A percentile compares a stretch with the other conserved stretches of the same genome.
Conservation (phyloP, 1,139 yeast genomes). For the Pichia sp. region DNA sequence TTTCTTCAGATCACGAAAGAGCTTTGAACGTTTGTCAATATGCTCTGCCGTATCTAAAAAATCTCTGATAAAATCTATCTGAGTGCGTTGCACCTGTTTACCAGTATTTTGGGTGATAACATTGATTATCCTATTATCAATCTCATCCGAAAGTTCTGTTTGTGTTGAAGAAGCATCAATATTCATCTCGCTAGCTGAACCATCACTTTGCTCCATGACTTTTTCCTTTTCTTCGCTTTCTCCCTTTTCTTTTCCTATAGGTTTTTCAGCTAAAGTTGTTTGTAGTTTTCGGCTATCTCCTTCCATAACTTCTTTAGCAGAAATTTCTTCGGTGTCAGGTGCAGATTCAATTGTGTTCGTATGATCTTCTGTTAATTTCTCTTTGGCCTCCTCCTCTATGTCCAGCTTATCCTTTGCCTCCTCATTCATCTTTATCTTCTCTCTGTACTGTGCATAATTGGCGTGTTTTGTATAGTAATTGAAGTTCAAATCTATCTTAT, state of each 20-base stretch:
- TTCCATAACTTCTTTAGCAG: too few species aligned
- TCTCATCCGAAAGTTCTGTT: not conserved
- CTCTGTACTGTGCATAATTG: conserved; percentile 39
- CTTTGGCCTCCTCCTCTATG: conserved; percentile 2
- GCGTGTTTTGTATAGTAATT: conserved; percentile 38
- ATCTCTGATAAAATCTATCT: not conserved
- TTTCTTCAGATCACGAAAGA: not conserved
- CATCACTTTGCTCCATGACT: not conserved
- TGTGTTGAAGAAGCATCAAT: not conserved
- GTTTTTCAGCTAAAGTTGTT: too few species aligned
- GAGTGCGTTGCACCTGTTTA: not conserved
- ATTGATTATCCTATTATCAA: not conserved
- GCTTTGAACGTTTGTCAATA: conserved; percentile 1
- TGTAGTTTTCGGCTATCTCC: too few species aligned
- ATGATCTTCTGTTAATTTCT: too few species aligned
- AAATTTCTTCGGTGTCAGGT: too few species aligned
- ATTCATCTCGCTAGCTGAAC: not conserved
- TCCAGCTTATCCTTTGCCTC: conserved; percentile 34
- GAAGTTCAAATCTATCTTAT: conserved; percentile 31
- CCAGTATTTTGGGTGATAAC: not conserved
- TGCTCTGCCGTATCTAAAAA: not conserved
- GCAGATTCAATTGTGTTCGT: too few species aligned
- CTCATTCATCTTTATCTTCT: conserved; percentile 34
- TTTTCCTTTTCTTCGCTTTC: conserved; percentile 30
- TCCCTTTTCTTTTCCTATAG: too few species aligned